Evolutionary conservation across 2,329 filamentous ascomycete species (phyloP).

Genomic region (Paracorniculantispora psalliotae): DNA sequence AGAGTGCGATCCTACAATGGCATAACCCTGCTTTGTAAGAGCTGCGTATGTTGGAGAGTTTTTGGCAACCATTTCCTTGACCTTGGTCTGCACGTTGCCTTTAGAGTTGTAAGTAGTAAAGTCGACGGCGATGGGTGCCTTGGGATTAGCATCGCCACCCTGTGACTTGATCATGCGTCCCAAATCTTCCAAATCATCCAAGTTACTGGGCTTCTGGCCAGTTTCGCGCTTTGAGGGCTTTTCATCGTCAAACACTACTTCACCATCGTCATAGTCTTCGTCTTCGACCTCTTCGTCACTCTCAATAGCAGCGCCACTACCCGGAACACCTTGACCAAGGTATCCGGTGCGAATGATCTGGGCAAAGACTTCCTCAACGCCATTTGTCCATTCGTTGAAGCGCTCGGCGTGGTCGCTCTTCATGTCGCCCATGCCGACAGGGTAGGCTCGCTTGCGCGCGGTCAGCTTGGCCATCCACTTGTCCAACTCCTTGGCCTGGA

Average conservation of each 20-base stretch:
- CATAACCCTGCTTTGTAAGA: conserved; percentile 93
- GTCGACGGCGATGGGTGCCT: conserved; percentile 67
- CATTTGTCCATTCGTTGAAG: conserved; percentile 71
- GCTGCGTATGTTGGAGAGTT: conserved; percentile 83
- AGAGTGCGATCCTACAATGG: conserved; percentile 90
- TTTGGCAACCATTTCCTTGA: conserved; percentile 92
- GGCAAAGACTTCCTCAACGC: conserved; percentile 65
- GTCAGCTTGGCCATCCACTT: conserved; percentile 98
- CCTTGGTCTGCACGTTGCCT: conserved; percentile 35
- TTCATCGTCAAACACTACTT: conserved; percentile 41
- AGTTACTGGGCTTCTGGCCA: conserved; percentile 30
- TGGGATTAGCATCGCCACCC: conserved; percentile 29
- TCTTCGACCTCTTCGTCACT: conserved; percentile 71
- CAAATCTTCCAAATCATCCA: conserved; percentile 84
- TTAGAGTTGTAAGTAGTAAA: conserved; percentile 67
- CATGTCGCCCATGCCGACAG: conserved; percentile 81
- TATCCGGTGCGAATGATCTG: conserved; percentile 56
- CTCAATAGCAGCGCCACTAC: conserved; percentile 78
- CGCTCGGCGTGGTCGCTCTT: conserved; percentile 65
- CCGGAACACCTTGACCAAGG: conserved; percentile 61
- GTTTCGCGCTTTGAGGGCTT: conserved; percentile 39
- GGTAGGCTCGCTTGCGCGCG: conserved; percentile 77
- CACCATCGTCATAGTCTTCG: conserved; percentile 54
- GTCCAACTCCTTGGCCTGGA: conserved; percentile 84
- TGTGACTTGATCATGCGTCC: conserved; percentile 57